Percentiles rank a stretch among this genome's conserved stretches.
Evolutionary conservation across 2,329 filamentous ascomycete genomes (phyloP).

Genomic region (Cylindrodendrum hubeiense): DNA sequence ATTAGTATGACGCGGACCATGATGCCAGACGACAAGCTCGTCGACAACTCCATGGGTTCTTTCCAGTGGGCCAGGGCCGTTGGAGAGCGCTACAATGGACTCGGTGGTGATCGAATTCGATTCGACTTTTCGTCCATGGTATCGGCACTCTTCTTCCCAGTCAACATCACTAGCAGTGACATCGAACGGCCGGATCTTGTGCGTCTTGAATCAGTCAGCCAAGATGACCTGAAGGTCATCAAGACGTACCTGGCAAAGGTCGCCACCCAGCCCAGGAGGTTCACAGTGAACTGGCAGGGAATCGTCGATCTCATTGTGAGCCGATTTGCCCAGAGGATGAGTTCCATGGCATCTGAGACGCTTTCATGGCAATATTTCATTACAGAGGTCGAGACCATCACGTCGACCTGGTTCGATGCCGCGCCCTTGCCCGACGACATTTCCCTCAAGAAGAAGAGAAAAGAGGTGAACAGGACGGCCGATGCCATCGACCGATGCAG

Average conservation of each 20-base stretch:
- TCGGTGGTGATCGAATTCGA: slow-evolving; percentile 55
- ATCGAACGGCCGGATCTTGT: slow-evolving; percentile 48
- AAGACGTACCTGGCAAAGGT: slow-evolving; percentile 59
- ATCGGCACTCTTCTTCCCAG: slow-evolving; percentile 62
- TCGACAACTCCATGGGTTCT: slow-evolving; percentile 42
- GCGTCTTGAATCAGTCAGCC: slow-evolving; percentile 46
- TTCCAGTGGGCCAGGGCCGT: slow-evolving; percentile 58
- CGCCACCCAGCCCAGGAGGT: slow-evolving; percentile 48
- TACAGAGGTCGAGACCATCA: slow-evolving; percentile 52
- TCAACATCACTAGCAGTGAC: slow-evolving; percentile 61
- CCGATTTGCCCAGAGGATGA: slow-evolving; percentile 70
- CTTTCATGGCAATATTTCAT: slow-evolving; percentile 47
- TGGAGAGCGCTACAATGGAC: slow-evolving; percentile 59
- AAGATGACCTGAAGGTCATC: slow-evolving; percentile 50
- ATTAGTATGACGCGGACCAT: slow-evolving; percentile 48
- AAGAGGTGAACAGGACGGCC: slow-evolving; percentile 53
- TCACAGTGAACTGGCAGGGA: slow-evolving; percentile 71
- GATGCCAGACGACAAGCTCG: slow-evolving; percentile 30
- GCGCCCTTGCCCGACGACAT: slow-evolving; percentile 41
- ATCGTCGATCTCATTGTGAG: slow-evolving; percentile 74
- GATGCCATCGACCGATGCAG: slow-evolving; percentile 58
- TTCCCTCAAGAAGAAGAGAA: slow-evolving; percentile 9
- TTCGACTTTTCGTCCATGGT: slow-evolving; percentile 66
- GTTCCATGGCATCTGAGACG: slow-evolving; percentile 49
- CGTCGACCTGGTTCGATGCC: slow-evolving; percentile 60